These are phyloP conservation scores for Cryphonectria radicalis DNA, from an alignment of 2,329 filamentous ascomycete genomes.

Conservation along the genomic window DNA sequence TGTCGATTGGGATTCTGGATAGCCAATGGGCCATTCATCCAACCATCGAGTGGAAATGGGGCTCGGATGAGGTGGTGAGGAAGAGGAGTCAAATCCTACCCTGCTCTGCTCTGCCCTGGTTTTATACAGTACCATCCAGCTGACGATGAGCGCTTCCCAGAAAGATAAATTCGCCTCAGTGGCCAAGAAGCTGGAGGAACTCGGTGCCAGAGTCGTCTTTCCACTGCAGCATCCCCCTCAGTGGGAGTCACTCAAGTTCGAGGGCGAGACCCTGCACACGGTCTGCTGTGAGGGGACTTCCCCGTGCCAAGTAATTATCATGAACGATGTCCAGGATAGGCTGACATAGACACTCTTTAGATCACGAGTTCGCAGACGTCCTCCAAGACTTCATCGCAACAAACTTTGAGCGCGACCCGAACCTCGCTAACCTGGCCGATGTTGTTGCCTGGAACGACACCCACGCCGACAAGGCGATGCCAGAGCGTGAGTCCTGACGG, in stretches of 20 bases:
- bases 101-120: not conserved
- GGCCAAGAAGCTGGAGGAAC: conserved; percentile 22
- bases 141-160: conserved; percentile 14
- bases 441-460: conserved; percentile 35
- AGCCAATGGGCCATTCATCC: conserved; percentile 30
- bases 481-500: conserved; percentile 30
- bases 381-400: conserved; percentile 23
- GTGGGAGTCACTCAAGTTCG: conserved; percentile 19
- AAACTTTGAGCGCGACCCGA: conserved; percentile 28
- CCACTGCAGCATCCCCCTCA: conserved; percentile 25
- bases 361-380: conserved; percentile 27
- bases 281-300: conserved; percentile 29
- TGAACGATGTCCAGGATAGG: not conserved
- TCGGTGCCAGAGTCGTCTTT: conserved; percentile 29
- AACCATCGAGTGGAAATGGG: conserved; percentile 30
- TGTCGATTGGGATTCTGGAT: conserved; percentile 31
- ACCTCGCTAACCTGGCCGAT: conserved; percentile 30
- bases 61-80: conserved; percentile 30
- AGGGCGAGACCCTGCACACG: conserved; percentile 28
- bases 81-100: not conserved
- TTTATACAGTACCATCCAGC: not conserved
- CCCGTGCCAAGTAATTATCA: not conserved
- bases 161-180: conserved; percentile 28
- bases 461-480: conserved; percentile 30
- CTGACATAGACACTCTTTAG: conserved; percentile 6